Conservation (phyloP, 2,329 filamentous ascomycete genomes). For the Ascochyta viciae-villosae region DNA sequence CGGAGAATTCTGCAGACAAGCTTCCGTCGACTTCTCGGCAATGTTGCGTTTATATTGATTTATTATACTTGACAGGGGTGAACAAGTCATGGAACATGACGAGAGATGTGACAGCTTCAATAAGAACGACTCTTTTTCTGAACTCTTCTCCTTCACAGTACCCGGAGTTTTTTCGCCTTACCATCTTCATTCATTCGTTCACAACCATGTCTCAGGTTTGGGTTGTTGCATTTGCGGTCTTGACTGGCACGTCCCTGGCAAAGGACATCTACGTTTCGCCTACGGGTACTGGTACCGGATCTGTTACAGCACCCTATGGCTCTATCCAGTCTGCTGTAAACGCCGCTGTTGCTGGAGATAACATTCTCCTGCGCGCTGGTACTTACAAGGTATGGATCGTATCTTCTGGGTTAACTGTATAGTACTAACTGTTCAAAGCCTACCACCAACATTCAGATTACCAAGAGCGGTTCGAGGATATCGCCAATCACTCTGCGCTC, state of each 20-base stretch:
- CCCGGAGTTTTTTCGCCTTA: neutral
- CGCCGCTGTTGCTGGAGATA: conserved; percentile 56
- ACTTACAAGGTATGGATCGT: conserved; percentile 44
- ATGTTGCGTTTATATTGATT: neutral
- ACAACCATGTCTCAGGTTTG: neutral
- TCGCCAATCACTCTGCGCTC: conserved; percentile 24
- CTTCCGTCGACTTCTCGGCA: conserved; percentile 2
- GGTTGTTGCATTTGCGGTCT: neutral
- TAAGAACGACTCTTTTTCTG: neutral
- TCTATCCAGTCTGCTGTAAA: conserved; percentile 58
- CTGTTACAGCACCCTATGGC: conserved; percentile 50
- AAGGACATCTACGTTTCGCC: conserved; percentile 57
- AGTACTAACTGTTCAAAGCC: conserved; percentile 30
- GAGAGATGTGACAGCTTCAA: neutral
- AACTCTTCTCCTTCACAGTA: neutral
- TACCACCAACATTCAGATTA: conserved; percentile 58
- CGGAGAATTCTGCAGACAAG: neutral
- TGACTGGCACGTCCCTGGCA: neutral
- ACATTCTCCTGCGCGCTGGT: conserved; percentile 54
- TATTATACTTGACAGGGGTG: conserved; percentile 2
- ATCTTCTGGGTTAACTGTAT: too few relatives aligned
- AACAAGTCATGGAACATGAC: conserved; percentile 1
- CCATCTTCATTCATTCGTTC: neutral
- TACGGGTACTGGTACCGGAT: conserved; percentile 50
- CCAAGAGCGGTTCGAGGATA: conserved; percentile 39